phyloP scores from a whole-genome alignment of 352 stramenopile genomes.

The Phytophthora fragariaefolia region DNA sequence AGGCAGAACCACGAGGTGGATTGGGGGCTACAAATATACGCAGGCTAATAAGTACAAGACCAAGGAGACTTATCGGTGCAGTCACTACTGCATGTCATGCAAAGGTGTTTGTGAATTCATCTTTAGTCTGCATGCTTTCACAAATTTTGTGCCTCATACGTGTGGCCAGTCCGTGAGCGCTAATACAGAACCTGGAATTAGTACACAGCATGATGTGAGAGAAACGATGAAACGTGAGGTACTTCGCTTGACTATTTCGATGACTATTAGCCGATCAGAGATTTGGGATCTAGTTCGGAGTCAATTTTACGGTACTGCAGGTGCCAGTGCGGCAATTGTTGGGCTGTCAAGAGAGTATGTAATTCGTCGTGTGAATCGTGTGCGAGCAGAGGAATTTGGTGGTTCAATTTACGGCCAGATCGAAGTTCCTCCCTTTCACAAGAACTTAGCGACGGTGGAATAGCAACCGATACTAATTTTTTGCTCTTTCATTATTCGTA shows the following conservation, averaged over 20 bases:
- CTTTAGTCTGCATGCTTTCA: background rate
- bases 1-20: background rate
- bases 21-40: background rate
- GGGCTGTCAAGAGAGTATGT: background rate
- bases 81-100: background rate
- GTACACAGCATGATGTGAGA: background rate
- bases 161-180: background rate
- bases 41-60: background rate
- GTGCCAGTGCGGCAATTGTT: background rate
- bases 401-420: background rate
- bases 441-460: background rate
- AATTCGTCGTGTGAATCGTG: background rate
- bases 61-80: background rate
- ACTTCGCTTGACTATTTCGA: background rate
- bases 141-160: background rate
- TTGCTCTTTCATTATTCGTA: slow-evolving; percentile 18
- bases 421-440: background rate
- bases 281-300: slow-evolving; percentile 8
- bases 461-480: background rate
- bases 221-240: background rate
- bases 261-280: background rate
- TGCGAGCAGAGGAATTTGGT: background rate
- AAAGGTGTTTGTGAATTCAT: slow-evolving; percentile 2
- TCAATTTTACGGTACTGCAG: slow-evolving; percentile 2
- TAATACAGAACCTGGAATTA: too few relatives aligned